These are phyloP conservation scores for Trypanosoma lewisi DNA, from an alignment of 208 protist genomes.

Conservation along the genomic window DNA sequence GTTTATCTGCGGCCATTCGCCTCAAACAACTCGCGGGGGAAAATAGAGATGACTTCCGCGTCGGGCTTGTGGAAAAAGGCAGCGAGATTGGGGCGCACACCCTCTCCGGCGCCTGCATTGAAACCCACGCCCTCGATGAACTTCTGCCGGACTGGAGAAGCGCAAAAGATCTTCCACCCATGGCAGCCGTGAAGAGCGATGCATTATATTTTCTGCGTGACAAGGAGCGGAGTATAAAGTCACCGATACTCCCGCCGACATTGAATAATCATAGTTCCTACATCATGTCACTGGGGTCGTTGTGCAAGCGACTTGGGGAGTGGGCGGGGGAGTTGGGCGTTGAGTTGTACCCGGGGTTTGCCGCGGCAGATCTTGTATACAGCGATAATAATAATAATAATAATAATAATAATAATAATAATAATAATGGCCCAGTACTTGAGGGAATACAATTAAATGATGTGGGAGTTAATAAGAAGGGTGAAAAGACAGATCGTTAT, in stretches of 20 bases:
- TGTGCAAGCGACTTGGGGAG: constrained; percentile 93
- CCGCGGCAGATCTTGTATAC: constrained; percentile 84
- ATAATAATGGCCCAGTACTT: constrained; percentile 38
- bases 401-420: no score
- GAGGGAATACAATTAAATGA: constrained; percentile 80
- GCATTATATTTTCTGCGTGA: constrained; percentile 84
- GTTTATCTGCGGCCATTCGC: constrained; percentile 93
- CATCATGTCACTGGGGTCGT: constrained; percentile 92
- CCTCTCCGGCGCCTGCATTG: constrained; percentile 96
- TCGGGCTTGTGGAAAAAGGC: constrained; percentile 96
- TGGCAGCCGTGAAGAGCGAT: constrained; percentile 92
- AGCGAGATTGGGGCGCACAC: constrained; percentile 95
- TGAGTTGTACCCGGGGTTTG: constrained; percentile 96
- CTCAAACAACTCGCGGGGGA: constrained; percentile 93
- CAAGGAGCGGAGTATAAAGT: constrained; percentile 37
- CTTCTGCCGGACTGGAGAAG: constrained; percentile 95
- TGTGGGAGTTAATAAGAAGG: constrained; percentile 91
- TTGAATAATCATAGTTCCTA: constrained; percentile 96
- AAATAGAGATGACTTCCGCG: constrained; percentile 76
- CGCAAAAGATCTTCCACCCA: constrained; percentile 53
- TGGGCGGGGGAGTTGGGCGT: constrained; percentile 96
- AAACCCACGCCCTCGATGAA: constrained; percentile 94
- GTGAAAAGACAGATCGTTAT: constrained; percentile 89
- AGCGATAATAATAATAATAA: no score
- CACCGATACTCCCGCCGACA: constrained; percentile 72